Base-by-base conservation (phyloP, 345 rosid species). In the Mercurialis annua region DNA sequence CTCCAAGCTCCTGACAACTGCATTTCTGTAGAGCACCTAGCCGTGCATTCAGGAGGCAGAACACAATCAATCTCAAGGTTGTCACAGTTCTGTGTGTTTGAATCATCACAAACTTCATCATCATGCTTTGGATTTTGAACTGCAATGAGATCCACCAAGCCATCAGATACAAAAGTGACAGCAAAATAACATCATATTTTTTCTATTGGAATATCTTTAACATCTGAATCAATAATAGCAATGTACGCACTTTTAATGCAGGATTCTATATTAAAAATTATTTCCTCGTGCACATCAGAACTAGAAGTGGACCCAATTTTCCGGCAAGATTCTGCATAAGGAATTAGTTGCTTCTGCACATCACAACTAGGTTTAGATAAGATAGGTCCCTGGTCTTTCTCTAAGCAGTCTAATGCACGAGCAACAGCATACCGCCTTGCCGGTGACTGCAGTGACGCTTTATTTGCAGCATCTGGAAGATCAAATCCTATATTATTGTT, bases 1-100 rank as follows among this genome's bases (percentile, higher is more conserved):
- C 76, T 68, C 69, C 68, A 82, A 62, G 75, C 73, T 72, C 81
- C 77, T 21, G 83, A 77, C 18, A 69, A 73, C 58, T 79, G 81
- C 59, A 70, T 53, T 62, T 80, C 85, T 60, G 67, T 49, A 30
- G 82, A 84, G 78, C 75, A 81, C 73, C 77, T 66, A 10, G 44
- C 42, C 59, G 67, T 62, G 71, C 67, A 76, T 58, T 73, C 76
- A 54, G 76, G 73, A 71, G 56, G 58, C 44, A 62, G 57, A 61
- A 42, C 70, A 52, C 65, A 77, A 62, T 76, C 59, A 74, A 70
- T 75, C 67, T 77, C 79, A n/a, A 71, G 76, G 59, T 64, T 61
- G 30, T 70, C 70, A 68, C 69, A 63, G 58, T 77, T 77, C 67
- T 68, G 83, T 34, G 64, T 59, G 36, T 77, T 70, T 47, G 84